These are phyloP conservation scores for Rhypophila decipiens DNA, from an alignment of 495 filamentous ascomycete species.

Conservation along the genomic window DNA sequence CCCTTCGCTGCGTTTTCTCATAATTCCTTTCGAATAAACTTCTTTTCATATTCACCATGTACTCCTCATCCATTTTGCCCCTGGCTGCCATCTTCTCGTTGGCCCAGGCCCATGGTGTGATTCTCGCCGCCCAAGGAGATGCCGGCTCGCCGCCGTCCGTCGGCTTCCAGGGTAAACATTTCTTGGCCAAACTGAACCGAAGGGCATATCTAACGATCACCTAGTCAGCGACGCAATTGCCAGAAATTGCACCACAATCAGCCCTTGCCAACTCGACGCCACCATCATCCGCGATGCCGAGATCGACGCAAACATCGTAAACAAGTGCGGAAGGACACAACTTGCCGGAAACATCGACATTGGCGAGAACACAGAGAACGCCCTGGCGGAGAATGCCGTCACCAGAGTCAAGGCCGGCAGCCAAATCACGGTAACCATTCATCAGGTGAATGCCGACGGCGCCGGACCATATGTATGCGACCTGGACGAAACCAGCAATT, in stretches of 20 bases:
- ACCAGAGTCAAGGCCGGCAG: slow-evolving; percentile 37
- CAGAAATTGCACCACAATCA: slow-evolving; percentile 45
- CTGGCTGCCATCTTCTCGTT: slow-evolving; percentile 31
- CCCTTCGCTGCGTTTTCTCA: background rate
- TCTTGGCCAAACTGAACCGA: no score
- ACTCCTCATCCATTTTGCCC: slow-evolving; percentile 15
- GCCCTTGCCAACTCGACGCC: slow-evolving; percentile 46
- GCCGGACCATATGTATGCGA: slow-evolving; percentile 49
- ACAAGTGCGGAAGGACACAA: slow-evolving; percentile 45
- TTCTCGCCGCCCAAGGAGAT: slow-evolving; percentile 35
- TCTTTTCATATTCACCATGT: background rate
- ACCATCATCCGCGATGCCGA: slow-evolving; percentile 49
- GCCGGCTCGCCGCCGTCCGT: slow-evolving; percentile 32
- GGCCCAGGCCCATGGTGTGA: slow-evolving; percentile 34
- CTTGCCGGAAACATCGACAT: slow-evolving; percentile 49
- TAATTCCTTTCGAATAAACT: background rate
- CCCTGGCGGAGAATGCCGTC: slow-evolving; percentile 34
- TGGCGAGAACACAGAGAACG: slow-evolving; percentile 46
- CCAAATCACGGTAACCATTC: slow-evolving; percentile 36
- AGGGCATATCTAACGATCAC: slow-evolving; percentile 2
- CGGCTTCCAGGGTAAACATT: slow-evolving; percentile 31
- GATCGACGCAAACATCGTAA: slow-evolving; percentile 38
- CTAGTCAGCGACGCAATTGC: slow-evolving; percentile 34
- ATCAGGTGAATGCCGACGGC: slow-evolving; percentile 52
- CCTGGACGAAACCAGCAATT: slow-evolving; percentile 38